Percentiles rank a stretch among this genome's conserved stretches.
Conservation (phyloP, 225 moss, liverwort and hornwort genomes). For the Thuidium tamariscinum region DNA sequence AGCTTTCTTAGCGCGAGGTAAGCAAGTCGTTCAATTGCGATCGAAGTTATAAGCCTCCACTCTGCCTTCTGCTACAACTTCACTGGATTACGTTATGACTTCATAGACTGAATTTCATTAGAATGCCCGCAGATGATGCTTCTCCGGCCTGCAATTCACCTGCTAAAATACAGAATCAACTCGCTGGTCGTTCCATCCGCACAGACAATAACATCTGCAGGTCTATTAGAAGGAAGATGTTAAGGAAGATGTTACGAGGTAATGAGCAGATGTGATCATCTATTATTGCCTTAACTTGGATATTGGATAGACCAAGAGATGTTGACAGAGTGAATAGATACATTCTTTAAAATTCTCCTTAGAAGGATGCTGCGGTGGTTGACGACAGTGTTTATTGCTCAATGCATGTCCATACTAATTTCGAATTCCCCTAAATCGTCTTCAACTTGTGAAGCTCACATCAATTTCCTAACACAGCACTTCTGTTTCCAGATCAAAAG, state of each 20-base stretch:
- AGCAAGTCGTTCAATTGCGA: background rate
- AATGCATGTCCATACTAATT: background rate
- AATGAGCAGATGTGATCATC: background rate
- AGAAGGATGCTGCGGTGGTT: background rate
- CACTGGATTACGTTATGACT: background rate
- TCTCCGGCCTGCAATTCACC: background rate
- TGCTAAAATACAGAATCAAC: background rate
- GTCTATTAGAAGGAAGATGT: constrained; percentile 8
- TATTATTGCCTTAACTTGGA: background rate
- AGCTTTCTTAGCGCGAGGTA: constrained; percentile 5
- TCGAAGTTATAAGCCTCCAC: background rate
- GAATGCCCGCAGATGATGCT: background rate
- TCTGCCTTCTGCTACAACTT: background rate
- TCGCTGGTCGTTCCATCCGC: background rate
- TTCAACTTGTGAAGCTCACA: background rate
- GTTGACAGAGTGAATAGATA: background rate
- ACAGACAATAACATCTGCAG: constrained; percentile 3
- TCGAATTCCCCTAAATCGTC: background rate
- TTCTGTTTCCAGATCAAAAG: constrained; percentile 21
- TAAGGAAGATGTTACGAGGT: constrained; percentile 29
- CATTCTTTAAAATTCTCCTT: background rate
- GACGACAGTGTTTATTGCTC: background rate
- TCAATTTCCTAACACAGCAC: background rate
- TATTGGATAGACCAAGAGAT: background rate
- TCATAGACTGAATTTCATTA: background rate